Base-by-base conservation (phyloP, 495 filamentous ascomycete genomes). In the Trichoderma asperelloides region DNA sequence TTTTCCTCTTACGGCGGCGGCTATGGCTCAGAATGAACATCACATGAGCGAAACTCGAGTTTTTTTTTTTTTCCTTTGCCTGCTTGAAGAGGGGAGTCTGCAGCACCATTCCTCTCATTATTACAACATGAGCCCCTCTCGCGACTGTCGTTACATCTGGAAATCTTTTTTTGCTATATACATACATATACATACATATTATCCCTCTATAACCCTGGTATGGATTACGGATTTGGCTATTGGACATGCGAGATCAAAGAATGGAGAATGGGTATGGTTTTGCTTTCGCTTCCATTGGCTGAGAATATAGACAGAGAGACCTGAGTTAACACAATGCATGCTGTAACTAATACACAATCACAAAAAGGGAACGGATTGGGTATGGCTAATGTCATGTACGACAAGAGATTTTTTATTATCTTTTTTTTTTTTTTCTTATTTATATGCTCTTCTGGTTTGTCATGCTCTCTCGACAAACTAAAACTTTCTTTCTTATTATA, bases 251-350 rank as follows among this genome's bases (percentile, higher is more conserved):
- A 40, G 62, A 64, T 64, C 33, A 28, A 64, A 64, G 33, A 41
- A 25, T 40, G 62, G 40, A 64, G 62, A 64, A 64, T 43, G 62
- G 62, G 62, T 39, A 43, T 64, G 62, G 62, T 64, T 64, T 64
- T 64, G 62, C 62, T 64, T 64, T 64, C 62, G 62, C 62, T 64
- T 41, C 40, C 40, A 41, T 43, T 27, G 62, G 62, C 62, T 40
- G 62, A 64, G 62, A 64, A 23, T 43, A 64, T 64, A 64, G 62
- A 64, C 62, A 64, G 62, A 64, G 60, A 63, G 62, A 64, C 33
- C n/a, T 43, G 62, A 64, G 62, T 64, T 40, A 9, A 64, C 62
- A 33, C 33, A 37, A 39, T 64, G 33, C 40, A 64, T 27, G 62
- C 62, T 64, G 62, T 64, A 64, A 40, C 62, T 64, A 64, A 64